Evolutionary conservation across 768 basidiomycete genomes (phyloP), one percentile per base, ranked within the genome.

Genomic region (Trametopsis cervina): DNA sequence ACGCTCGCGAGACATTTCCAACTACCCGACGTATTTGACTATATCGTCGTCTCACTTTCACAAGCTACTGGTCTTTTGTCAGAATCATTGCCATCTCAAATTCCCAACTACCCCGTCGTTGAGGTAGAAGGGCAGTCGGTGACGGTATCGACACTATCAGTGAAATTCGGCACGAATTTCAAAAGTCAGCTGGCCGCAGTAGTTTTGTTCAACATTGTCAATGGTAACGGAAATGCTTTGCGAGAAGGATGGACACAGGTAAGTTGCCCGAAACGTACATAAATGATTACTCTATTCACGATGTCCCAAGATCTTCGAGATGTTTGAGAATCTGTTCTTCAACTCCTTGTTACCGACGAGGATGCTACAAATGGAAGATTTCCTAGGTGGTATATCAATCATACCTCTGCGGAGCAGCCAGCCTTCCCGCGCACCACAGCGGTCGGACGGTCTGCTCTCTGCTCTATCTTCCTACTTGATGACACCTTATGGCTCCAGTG

Each of bases 311-410:
- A 91, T 99, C 46, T 97, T 99, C 58, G 95, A 98, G 65, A 97
- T 98, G 84, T 94, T 95, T 68, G 87, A 94, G 60, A 96, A 93
- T 26, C 71, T 99, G 20, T 99, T 98, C 69, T 66, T 97, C 40
- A 89, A 98, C 62, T 94, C 94, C 15, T 73, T 98, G 21, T 71
- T 99, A 15, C 96, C 96, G 0, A 80, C 75, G 9, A 75, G 85
- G 42, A 89, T 99, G 86, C 69, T 96, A 10, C 91, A 95, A 63
- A 94, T 96, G 89, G 95, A 96, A 62, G 96, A 98, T 61, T 98
- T 99, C 70, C 76, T 97, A 7, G 92, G 92, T n/a, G 94, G 93
- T 13, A 80, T 84, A 25, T 87, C 90, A 5, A 85, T 83, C 71
- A 98, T 98, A 56, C 95, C 96, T 21, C 73, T 98, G 38, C 81